These are phyloP conservation scores for Termitomyces eurrhizus DNA, from an alignment of 768 basidiomycete genomes.

Conservation along the genomic window DNA sequence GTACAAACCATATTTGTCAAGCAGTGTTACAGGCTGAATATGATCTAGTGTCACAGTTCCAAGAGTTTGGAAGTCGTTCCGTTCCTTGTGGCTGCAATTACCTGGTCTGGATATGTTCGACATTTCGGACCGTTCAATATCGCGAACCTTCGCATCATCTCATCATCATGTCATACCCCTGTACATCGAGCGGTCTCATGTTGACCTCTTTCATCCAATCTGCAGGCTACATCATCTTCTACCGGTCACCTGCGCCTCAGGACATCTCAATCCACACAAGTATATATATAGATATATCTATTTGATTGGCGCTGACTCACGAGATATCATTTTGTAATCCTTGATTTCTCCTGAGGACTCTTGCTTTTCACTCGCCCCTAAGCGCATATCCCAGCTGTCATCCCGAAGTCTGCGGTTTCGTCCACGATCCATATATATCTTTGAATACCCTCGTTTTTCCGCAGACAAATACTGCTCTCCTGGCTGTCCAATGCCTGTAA, in stretches of 20 bases:
- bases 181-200: too few species aligned
- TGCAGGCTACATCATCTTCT: not conserved
- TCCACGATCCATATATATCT: not conserved
- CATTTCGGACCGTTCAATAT: too few species aligned
- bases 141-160: too few species aligned
- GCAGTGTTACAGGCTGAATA: not conserved
- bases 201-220: not conserved
- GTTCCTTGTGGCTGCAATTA: too few species aligned
- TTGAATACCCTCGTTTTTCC: not conserved
- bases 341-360: not conserved
- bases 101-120: too few species aligned
- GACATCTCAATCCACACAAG: not conserved
- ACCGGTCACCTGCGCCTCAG: not conserved
- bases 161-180: too few species aligned
- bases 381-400: not conserved
- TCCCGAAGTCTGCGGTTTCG: not conserved
- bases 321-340: not conserved
- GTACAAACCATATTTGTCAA: not conserved
- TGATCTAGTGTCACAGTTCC: not conserved
- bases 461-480: not conserved
- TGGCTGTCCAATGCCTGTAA: not conserved
- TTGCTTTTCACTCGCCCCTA: not conserved
- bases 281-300: too few species aligned
- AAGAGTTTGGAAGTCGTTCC: not conserved
- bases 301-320: not conserved